Evolutionary conservation across 1,284 basidiomycete species (phyloP).

Genomic region (Gomphus sp.): DNA sequence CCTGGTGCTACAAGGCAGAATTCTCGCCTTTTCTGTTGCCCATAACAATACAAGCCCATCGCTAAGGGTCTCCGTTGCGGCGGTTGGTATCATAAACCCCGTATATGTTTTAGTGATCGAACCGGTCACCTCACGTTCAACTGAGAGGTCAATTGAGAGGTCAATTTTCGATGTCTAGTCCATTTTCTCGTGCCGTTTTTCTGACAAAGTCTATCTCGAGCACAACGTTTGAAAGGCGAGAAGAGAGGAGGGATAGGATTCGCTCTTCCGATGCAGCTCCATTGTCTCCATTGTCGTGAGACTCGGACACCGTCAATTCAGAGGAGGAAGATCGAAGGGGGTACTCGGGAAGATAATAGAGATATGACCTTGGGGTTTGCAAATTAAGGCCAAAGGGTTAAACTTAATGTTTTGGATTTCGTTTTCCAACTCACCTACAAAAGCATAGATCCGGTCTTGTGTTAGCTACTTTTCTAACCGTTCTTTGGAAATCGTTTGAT

Average conservation of each 20-base stretch:
- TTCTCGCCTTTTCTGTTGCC: too few species aligned
- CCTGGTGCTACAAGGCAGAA: too few species aligned
- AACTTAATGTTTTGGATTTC: neutral
- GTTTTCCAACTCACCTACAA: neutral
- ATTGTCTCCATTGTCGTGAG: neutral
- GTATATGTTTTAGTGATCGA: too few species aligned
- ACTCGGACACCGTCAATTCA: neutral
- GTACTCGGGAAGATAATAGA: conserved; percentile 40
- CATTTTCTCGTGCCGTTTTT: too few species aligned
- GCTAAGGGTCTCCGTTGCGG: too few species aligned
- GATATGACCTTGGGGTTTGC: conserved; percentile 52
- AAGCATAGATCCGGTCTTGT: conserved; percentile 62
- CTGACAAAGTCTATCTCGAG: conserved; percentile 61
- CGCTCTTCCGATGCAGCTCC: conserved; percentile 16
- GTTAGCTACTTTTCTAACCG: conserved; percentile 24
- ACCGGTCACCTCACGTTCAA: too few species aligned
- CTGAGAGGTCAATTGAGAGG: too few species aligned
- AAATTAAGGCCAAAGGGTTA: neutral
- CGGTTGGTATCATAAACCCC: too few species aligned
- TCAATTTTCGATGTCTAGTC: too few species aligned
- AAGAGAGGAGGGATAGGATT: conserved; percentile 41
- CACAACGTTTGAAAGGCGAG: conserved; percentile 45
- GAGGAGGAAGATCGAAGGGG: neutral
- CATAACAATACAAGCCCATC: too few species aligned
- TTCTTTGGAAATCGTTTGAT: too few species aligned